phyloP scores from a whole-genome alignment of 2,329 filamentous ascomycete species.

The Cladosporium austrohemisphaericum region DNA sequence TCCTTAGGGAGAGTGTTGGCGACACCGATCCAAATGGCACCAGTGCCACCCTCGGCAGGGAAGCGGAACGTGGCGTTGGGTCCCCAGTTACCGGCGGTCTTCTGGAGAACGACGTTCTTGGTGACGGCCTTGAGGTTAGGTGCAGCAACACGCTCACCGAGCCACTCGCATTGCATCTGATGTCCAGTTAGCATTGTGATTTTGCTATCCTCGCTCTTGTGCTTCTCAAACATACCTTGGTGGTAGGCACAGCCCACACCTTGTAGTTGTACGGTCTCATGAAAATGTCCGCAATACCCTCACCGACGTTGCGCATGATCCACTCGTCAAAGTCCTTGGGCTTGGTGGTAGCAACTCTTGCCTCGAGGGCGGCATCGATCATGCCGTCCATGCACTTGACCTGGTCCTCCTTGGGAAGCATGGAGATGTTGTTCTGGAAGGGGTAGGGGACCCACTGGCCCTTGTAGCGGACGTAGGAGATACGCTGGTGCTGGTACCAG shows the following conservation, averaged over 20 bases:
- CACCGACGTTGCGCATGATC: constrained; percentile 89
- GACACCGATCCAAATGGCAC: constrained; percentile 98
- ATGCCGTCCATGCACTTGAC: constrained; percentile 90
- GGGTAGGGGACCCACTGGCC: constrained; percentile 95
- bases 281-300: constrained; percentile 88
- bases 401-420: constrained; percentile 96
- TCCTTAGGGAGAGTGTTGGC: constrained; percentile 87
- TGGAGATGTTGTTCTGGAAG: constrained; percentile 99
- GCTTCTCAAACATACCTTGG: constrained; percentile 63
- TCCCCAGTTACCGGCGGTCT: constrained; percentile 95
- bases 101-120: constrained; percentile 91
- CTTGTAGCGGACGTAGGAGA: constrained; percentile 98
- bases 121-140: constrained; percentile 92
- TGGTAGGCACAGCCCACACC: constrained; percentile 98
- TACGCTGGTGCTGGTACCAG: constrained; percentile 97
- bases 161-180: constrained; percentile 98
- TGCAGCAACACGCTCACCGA: constrained; percentile 95
- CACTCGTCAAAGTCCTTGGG: constrained; percentile 97
- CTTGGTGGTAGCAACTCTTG: constrained; percentile 82
- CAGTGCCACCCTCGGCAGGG: constrained; percentile 90
- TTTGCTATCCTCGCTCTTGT: background rate
- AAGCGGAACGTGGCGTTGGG: constrained; percentile 98
- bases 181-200: constrained; percentile 18
- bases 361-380: constrained; percentile 88
- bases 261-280: constrained; percentile 99